These are phyloP conservation scores for Boletus tylopilopsis DNA, from an alignment of 768 basidiomycete genomes.

Conservation along the genomic window DNA sequence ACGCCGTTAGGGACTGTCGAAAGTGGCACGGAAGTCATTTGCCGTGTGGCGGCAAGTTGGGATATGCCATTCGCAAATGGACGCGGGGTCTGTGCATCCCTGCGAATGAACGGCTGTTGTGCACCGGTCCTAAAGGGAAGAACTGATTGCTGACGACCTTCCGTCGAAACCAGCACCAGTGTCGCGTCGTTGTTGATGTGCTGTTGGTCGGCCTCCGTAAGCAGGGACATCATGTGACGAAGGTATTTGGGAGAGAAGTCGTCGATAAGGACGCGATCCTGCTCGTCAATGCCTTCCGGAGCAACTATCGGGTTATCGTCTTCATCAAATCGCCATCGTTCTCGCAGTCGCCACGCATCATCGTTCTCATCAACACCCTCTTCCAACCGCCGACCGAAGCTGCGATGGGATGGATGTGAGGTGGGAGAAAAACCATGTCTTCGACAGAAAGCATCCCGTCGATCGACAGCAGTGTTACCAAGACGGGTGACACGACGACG, in stretches of 20 bases:
- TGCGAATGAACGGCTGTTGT: slow-evolving; percentile 27
- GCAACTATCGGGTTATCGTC: slow-evolving; percentile 58
- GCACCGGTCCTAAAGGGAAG: slow-evolving; percentile 44
- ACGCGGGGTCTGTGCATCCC: slow-evolving; percentile 24
- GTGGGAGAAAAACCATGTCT: slow-evolving; percentile 20
- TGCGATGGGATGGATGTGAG: slow-evolving; percentile 1
- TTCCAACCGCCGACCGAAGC: slow-evolving; percentile 27
- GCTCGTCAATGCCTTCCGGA: slow-evolving; percentile 61
- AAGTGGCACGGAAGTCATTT: slow-evolving; percentile 20
- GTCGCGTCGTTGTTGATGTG: slow-evolving; percentile 49
- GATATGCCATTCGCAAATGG: slow-evolving; percentile 24
- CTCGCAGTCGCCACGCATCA: slow-evolving; percentile 42
- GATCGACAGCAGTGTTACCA: slow-evolving; percentile 73
- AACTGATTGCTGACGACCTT: slow-evolving; percentile 49
- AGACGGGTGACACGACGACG: slow-evolving; percentile 81
- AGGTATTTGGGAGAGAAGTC: slow-evolving; percentile 64
- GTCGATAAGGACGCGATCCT: slow-evolving; percentile 65
- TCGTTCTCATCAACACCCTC: slow-evolving; percentile 25
- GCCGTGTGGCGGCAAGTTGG: slow-evolving; percentile 21
- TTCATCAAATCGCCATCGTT: slow-evolving; percentile 66
- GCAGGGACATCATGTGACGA: slow-evolving; percentile 50
- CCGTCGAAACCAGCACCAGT: slow-evolving; percentile 38
- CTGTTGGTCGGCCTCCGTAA: slow-evolving; percentile 53
- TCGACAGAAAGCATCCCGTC: slow-evolving; percentile 42
- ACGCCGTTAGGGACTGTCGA: slow-evolving; percentile 39